Evolutionary conservation across 2,329 filamentous ascomycete species (phyloP).

Genomic region (Alternaria postmessia): DNA sequence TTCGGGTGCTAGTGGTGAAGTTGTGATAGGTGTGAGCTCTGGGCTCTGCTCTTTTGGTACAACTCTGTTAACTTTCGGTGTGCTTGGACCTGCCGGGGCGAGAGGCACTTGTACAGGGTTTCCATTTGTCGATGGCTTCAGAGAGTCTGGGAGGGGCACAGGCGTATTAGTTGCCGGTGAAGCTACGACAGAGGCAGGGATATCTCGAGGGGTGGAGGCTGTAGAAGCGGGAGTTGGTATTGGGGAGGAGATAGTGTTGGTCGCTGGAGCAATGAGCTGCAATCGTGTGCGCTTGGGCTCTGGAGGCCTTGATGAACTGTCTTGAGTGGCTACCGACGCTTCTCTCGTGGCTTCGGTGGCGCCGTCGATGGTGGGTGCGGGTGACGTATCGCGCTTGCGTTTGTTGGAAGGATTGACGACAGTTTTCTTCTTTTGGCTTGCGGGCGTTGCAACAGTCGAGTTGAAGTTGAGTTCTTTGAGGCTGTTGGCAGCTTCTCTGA

Average conservation of each 20-base stretch:
- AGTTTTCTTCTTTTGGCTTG: conserved; percentile 34
- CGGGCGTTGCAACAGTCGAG: conserved; percentile 27
- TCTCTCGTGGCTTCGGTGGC: conserved; percentile 28
- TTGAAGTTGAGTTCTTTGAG: conserved; percentile 46
- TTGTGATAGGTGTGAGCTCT: conserved; percentile 26
- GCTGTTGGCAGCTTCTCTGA: conserved; percentile 45
- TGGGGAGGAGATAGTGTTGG: conserved; percentile 18
- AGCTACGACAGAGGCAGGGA: conserved; percentile 17
- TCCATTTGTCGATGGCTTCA: conserved; percentile 25
- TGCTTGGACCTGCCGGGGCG: conserved; percentile 54
- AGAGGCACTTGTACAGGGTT: conserved; percentile 52
- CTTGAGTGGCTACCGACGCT: conserved; percentile 36
- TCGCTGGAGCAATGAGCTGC: conserved; percentile 27
- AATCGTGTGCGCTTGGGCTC: conserved; percentile 43
- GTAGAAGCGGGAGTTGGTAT: conserved; percentile 21
- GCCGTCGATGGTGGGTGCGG: conserved; percentile 33
- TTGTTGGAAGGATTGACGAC: conserved; percentile 54
- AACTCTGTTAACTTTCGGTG: conserved; percentile 31
- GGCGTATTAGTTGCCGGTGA: conserved; percentile 26
- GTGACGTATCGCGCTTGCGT: conserved; percentile 63
- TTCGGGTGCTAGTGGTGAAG: conserved; percentile 25
- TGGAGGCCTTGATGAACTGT: conserved; percentile 36
- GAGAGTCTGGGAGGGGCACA: conserved; percentile 23
- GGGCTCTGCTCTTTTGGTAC: conserved; percentile 19
- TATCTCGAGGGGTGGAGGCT: conserved; percentile 18